Conservation (phyloP, 768 basidiomycete species). For the Agaricus subrufescens region DNA sequence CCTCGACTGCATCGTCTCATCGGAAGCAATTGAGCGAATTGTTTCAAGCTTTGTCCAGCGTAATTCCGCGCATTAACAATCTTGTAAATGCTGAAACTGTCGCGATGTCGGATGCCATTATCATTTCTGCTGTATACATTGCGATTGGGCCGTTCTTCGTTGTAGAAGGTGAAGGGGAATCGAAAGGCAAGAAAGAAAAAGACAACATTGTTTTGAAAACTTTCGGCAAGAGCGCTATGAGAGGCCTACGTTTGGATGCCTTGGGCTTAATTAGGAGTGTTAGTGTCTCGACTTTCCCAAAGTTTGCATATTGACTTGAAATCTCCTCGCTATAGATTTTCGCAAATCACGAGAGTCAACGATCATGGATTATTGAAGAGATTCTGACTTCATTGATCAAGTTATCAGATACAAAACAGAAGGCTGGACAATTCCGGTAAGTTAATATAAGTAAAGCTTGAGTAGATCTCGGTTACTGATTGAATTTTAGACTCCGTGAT, state of each 20-base stretch:
- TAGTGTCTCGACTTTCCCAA: slow-evolving; percentile 24
- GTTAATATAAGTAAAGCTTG: slow-evolving; percentile 13
- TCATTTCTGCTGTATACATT: slow-evolving; percentile 91
- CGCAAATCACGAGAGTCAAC: slow-evolving; percentile 84
- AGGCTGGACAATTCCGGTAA: slow-evolving; percentile 84
- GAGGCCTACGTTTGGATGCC: slow-evolving; percentile 76
- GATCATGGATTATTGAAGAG: slow-evolving; percentile 98
- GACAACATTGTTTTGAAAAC: slow-evolving; percentile 58
- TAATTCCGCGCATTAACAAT: slow-evolving; percentile 69
- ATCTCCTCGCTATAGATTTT: slow-evolving; percentile 59
- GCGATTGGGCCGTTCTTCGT: slow-evolving; percentile 94
- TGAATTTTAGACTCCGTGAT: slow-evolving; percentile 64
- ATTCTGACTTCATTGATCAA: slow-evolving; percentile 88
- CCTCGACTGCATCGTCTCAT: slow-evolving; percentile 13
- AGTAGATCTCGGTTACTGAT: slow-evolving; percentile 1
- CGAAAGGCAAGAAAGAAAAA: slow-evolving; percentile 44
- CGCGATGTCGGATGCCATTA: slow-evolving; percentile 84
- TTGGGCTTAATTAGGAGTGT: slow-evolving; percentile 83
- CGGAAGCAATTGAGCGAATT: slow-evolving; percentile 40
- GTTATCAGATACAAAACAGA: slow-evolving; percentile 84
- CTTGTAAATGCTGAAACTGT: slow-evolving; percentile 70
- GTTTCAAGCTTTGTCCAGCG: slow-evolving; percentile 67
- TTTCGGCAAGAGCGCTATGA: slow-evolving; percentile 75
- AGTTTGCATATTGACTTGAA: not conserved
- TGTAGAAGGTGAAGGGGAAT: slow-evolving; percentile 60